Base-by-base conservation (phyloP, 2,329 filamentous ascomycete species). In the Apiospora marii region DNA sequence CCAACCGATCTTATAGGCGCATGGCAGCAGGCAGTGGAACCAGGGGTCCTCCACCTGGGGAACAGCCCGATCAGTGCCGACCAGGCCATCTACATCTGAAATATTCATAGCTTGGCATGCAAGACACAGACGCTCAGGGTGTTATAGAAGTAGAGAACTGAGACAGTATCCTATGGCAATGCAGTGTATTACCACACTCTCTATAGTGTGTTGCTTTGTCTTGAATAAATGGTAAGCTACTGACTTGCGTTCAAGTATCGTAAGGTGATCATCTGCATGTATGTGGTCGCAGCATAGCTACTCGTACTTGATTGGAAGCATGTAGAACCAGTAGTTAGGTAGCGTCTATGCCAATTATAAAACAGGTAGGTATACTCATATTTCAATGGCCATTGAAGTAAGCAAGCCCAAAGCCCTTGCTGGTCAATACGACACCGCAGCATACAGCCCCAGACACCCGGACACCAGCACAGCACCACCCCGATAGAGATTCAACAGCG, bases 401-500 rank as follows among this genome's bases (percentile, higher is more conserved):
- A 30, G 4, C 14, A 53, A 16, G 24, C 13, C n/a, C 49, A 51
- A 27, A 51, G 8, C 49, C 24, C 51, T 30, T n/a, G 5, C 58
- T n/a, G 34, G 22, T 34, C 41, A 61, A 37, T 13, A 67, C 2
- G 34, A 68, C 12, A 93, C 86, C 91, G 92, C 75, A 86, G 94
- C 58, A 82, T 87, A 77, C 83, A 84, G 71, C 81, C 85, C 41
- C 81, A 82, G 44, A 77, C 82, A 34, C 74, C 78, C 34, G 64
- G 73, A 71, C 69, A 72, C 73, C 85, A 90, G 43, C 85, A 88
- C 53, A 83, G 74, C 13, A 61, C 85, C 7, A 84, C 85, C 75
- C 88, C 78, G 83, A 93, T 93, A 92, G 90, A 93, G 81, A 90
- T 94, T 70, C 82, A 94, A 24, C 89, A 90, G 0, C 84, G 87